Evolutionary conservation across 169 alveolate species (phyloP), one percentile per base, ranked within the genome.

Genomic region (Theileria parva): DNA sequence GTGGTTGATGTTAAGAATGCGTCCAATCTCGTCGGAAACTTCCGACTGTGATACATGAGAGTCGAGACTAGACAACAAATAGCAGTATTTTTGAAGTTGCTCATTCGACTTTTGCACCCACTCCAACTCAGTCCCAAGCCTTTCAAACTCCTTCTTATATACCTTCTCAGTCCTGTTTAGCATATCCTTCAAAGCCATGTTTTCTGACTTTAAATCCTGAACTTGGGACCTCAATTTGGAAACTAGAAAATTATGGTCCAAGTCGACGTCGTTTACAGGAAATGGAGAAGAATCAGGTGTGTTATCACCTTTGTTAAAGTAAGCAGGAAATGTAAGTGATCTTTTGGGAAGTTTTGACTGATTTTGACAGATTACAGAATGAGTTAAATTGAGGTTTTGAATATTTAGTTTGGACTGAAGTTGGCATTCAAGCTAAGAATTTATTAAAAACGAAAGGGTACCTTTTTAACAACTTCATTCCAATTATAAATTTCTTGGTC

Each of bases 21-120:
- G 37, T 30, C 17, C 30, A 34, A 71, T 27, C 37, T 48, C 76
- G 48, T 27, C 85, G 27, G 44, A 23, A 71, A 77, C 53, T 13
- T 77, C 85, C 32, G 30, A 27, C 48, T 71, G 44, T 13, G 79
- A 32, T 23, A 37, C 81, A 66, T 59, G 34, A 7, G 53, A 63
- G 79, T 61, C 60, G 4, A 39, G 57, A 7, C 79, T 74, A 19
- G 81, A 51, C 32, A 51, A 7, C 67, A 74, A 23, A 78, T 23
- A 74, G 13, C 81, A 74, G 81, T 74, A 74, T 25, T 74, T 74
- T 19, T 37, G 30, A 28, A 74, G 61, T 30, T 74, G 79, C 25
- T 74, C 81, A 25, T 74, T 74, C 13, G 81, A 74, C 79, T 59
- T 74, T 50, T 37, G n/a, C 25, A 67, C 77, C 34, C 81, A 74